phyloP scores from a whole-genome alignment of 148 eudicot species.

The Fallopia convolvulus region DNA sequence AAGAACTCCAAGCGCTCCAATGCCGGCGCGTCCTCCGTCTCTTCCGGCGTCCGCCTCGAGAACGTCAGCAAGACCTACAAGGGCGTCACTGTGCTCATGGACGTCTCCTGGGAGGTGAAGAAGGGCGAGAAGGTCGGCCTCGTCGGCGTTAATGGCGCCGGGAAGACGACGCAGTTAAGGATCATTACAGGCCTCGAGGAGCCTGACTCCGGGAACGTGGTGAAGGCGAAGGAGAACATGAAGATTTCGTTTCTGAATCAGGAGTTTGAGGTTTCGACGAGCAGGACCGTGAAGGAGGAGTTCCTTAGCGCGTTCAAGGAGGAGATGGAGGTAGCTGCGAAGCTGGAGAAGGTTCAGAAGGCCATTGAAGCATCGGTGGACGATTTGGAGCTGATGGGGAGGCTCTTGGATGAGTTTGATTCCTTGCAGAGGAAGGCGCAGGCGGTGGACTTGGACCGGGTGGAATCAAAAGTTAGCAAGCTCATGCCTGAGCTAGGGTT shows the following conservation, averaged over 20 bases:
- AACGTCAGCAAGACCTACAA: constrained; percentile 73
- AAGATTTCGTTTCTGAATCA: constrained; percentile 83
- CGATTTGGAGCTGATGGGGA: constrained; percentile 95
- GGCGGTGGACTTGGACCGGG: constrained; percentile 67
- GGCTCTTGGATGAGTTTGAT: constrained; percentile 96
- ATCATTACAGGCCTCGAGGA: constrained; percentile 81
- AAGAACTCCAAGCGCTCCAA: constrained; percentile 33
- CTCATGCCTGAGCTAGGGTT: constrained; percentile 94
- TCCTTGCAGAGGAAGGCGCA: constrained; percentile 76
- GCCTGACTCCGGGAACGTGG: constrained; percentile 87
- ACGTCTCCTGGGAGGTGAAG: constrained; percentile 92
- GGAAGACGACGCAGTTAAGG: constrained; percentile 91
- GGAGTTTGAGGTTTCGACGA: constrained; percentile 82
- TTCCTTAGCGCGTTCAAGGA: constrained; percentile 80
- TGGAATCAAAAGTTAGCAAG: constrained; percentile 80
- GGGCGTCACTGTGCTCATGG: constrained; percentile 71
- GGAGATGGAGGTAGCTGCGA: constrained; percentile 73
- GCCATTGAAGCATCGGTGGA: constrained; percentile 76
- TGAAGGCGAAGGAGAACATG: constrained; percentile 83
- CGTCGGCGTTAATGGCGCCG: constrained; percentile 98
- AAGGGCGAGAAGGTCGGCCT: constrained; percentile 93
- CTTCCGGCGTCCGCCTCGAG: constrained; percentile 84
- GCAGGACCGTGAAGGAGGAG: constrained; percentile 84
- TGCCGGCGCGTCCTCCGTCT: constrained; percentile 73
- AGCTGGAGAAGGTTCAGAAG: constrained; percentile 87